These are phyloP conservation scores for Kodamaea anthophila DNA, from an alignment of 1,139 yeast species.

Conservation along the genomic window DNA sequence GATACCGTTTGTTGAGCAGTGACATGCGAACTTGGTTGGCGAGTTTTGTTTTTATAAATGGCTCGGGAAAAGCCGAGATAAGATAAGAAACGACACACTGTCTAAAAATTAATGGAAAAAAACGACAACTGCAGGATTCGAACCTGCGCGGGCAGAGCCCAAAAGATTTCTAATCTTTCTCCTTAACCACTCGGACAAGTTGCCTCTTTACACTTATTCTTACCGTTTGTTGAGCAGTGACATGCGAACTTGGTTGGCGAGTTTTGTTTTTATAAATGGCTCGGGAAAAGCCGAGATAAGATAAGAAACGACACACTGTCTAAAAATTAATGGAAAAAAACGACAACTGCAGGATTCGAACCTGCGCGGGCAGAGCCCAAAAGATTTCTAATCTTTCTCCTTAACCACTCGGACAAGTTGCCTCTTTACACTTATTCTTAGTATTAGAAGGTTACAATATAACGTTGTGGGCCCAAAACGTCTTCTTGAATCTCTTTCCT, in stretches of 20 bases:
- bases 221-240: constrained; percentile 30
- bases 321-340: too few species aligned
- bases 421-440: constrained; percentile 19
- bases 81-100: too few species aligned
- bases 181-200: constrained; percentile 36
- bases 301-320: too few species aligned
- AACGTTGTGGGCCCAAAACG: too few species aligned
- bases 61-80: constrained; percentile 1
- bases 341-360: constrained; percentile 48
- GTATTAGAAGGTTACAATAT: constrained; percentile 10
- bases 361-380: constrained; percentile 53
- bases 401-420: constrained; percentile 34
- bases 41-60: constrained; percentile 7
- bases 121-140: constrained; percentile 45
- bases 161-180: constrained; percentile 36
- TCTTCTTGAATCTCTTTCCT: too few species aligned
- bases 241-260: too few species aligned
- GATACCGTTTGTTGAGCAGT: constrained; percentile 29
- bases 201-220: constrained; percentile 9
- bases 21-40: too few species aligned
- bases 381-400: constrained; percentile 35
- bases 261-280: constrained; percentile 6
- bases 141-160: constrained; percentile 54
- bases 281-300: constrained; percentile 1
- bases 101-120: too few species aligned